A percentile compares a stretch with the other conserved stretches of the same genome.
These are phyloP conservation scores for Schizophyllum commune DNA, from an alignment of 1,284 basidiomycete genomes.

Conservation along the genomic window DNA sequence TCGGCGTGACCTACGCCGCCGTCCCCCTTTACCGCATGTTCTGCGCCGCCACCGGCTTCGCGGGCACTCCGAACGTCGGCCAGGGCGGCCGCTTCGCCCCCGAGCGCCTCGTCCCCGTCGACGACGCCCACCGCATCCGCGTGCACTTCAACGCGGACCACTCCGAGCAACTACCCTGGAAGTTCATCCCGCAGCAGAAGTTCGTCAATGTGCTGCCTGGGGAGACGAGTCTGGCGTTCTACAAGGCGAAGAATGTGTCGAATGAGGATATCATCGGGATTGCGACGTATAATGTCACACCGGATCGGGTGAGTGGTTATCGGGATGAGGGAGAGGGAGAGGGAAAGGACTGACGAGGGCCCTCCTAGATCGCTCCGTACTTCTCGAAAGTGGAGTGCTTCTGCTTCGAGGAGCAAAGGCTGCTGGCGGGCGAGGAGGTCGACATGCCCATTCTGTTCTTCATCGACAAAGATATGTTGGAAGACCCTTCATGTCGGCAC, in stretches of 20 bases:
- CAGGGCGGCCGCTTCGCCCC: constrained; percentile 68
- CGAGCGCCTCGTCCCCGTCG: constrained; percentile 72
- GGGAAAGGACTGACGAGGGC: not conserved
- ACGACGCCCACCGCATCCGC: constrained; percentile 71
- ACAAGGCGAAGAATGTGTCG: constrained; percentile 86
- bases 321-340: not conserved
- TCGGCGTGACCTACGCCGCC: constrained; percentile 90
- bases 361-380: constrained; percentile 84
- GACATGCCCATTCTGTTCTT: constrained; percentile 99
- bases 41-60: constrained; percentile 96
- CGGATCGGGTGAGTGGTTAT: constrained; percentile 64
- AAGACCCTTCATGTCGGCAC: constrained; percentile 82
- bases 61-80: constrained; percentile 88
- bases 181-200: constrained; percentile 87
- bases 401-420: constrained; percentile 98
- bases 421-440: constrained; percentile 93
- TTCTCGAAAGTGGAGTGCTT: constrained; percentile 99
- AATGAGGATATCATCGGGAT: constrained; percentile 93
- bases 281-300: constrained; percentile 96
- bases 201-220: constrained; percentile 90
- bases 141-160: constrained; percentile 95
- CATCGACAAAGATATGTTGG: constrained; percentile 93
- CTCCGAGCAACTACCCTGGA: constrained; percentile 88
- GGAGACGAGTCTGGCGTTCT: constrained; percentile 95
- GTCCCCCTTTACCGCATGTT: constrained; percentile 97